Percentiles rank a stretch among this genome's conserved stretches.
phyloP scores from a whole-genome alignment of 768 basidiomycete genomes.

The Lanmaoa pseudosensibilis region DNA sequence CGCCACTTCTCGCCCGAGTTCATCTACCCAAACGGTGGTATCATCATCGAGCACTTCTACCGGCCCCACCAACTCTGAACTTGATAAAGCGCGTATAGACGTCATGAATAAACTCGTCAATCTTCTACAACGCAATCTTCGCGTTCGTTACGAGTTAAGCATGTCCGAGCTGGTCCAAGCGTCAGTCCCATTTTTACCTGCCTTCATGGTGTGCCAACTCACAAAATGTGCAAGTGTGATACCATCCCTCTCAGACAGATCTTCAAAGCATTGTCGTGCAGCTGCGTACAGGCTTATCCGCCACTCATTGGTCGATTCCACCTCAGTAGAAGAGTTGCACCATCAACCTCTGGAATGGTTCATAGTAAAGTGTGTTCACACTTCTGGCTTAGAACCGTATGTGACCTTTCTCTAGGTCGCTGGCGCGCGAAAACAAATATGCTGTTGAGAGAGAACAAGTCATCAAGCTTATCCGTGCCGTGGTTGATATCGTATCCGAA shows the following conservation, averaged over 20 bases:
- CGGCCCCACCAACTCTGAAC: conserved; percentile 38
- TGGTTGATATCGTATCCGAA: conserved; percentile 74
- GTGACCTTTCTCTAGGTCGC: conserved; percentile 50
- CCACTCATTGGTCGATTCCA: conserved; percentile 68
- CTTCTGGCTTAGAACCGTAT: neutral
- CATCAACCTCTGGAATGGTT: conserved; percentile 81
- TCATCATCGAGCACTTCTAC: conserved; percentile 40
- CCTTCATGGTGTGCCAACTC: conserved; percentile 9
- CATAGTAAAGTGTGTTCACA: conserved; percentile 70
- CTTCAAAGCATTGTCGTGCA: conserved; percentile 72
- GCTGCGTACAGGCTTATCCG: conserved; percentile 83
- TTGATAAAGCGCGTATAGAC: conserved; percentile 58
- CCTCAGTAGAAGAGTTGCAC: conserved; percentile 66
- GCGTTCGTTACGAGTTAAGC: conserved; percentile 75
- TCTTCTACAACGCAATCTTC: conserved; percentile 66
- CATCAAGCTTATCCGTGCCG: conserved; percentile 81
- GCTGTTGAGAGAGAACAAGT: conserved; percentile 89
- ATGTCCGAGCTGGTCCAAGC: conserved; percentile 68
- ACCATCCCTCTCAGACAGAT: conserved; percentile 73
- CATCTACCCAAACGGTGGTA: conserved; percentile 37
- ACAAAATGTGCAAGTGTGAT: conserved; percentile 56
- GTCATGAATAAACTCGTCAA: conserved; percentile 63
- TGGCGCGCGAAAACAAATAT: conserved; percentile 82
- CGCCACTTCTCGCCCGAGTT: conserved; percentile 40
- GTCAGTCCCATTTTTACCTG: conserved; percentile 47